Evolutionary conservation across 2,329 filamentous ascomycete genomes (phyloP), one percentile per base, ranked within the genome.

Genomic region (Fusarium phyllophilum): DNA sequence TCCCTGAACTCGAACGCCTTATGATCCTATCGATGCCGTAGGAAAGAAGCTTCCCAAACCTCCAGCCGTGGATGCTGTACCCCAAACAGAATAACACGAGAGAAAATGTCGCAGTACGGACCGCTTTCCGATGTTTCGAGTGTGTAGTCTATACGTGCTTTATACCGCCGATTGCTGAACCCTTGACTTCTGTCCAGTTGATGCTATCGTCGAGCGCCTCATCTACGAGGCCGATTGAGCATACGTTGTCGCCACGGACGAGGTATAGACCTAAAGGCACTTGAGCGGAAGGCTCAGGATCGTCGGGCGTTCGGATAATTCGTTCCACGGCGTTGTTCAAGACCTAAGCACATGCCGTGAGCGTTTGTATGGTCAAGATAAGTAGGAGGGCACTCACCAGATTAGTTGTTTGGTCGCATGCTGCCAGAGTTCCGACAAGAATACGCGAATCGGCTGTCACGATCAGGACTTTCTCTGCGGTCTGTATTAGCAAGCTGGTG

Each of bases 161-260:
- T 78, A 95, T 95, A 60, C 91, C 91, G 66, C 94, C 94, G 78
- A 98, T 93, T 36, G 93, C 90, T 67, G 92, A 90, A 9, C 96
- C 96, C 81, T 93, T 92, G 44, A 99, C 96, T 82, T 97, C 92
- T 26, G 89, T 88, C 96, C 96, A 99, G 84, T 98, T 92, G 80
- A 99, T 98, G 78, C 92, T 95, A 44, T 88, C 89, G 84, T 99
- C 96, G 67, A 98, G 86, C 77, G 93, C 89, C 83, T 97, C 95
- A 82, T 99, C 95, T 38, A 99, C 92, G 65, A 97, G 86, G 5
- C 96, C 96, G 66, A 96, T 93, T 22, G 97, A 88, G 71, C 95
- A 95, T 54, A 99, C 96, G 79, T 97, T 98, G 82, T 99, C 96
- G 59, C 96, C 96, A 68, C 96, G 90, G 65, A 99, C 93, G 66